Evolutionary conservation across 257 asterid genomes (phyloP).

Genomic region (Nicotiana knightiana): DNA sequence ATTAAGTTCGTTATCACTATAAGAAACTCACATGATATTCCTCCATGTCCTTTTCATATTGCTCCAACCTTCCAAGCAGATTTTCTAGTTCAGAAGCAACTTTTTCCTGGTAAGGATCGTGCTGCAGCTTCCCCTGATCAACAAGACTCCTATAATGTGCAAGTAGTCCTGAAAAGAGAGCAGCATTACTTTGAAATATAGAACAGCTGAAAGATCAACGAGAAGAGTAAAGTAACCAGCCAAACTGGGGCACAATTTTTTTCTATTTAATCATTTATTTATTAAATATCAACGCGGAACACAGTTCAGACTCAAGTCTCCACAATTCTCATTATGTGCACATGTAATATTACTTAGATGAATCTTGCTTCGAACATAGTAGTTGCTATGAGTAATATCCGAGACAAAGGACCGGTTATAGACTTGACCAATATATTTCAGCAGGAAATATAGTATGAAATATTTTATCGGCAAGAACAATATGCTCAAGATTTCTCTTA

Average conservation of each 20-base stretch:
- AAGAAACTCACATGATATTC: constrained; percentile 55
- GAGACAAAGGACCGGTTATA: neutral
- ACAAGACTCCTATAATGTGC: constrained; percentile 71
- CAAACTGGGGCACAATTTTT: neutral
- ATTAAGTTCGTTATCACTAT: constrained; percentile 6
- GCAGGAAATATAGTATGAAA: neutral
- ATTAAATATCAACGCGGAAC: neutral
- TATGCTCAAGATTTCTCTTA: neutral
- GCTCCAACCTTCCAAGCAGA: constrained; percentile 68
- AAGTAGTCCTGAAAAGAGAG: constrained; percentile 58
- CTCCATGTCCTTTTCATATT: constrained; percentile 87
- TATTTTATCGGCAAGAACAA: neutral
- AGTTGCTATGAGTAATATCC: neutral
- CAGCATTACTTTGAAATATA: constrained; percentile 8
- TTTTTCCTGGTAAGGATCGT: constrained; percentile 84
- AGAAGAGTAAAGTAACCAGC: neutral
- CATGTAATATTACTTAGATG: neutral
- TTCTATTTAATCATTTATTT: neutral
- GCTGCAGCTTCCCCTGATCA: constrained; percentile 73
- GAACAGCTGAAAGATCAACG: neutral
- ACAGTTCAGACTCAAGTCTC: neutral
- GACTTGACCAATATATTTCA: neutral
- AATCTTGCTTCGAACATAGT: neutral
- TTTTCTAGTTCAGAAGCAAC: constrained; percentile 75
- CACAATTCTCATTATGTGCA: neutral